phyloP scores from a whole-genome alignment of 176 grass and related monocot genomes.

The Ampelocalamus luodianensis region DNA sequence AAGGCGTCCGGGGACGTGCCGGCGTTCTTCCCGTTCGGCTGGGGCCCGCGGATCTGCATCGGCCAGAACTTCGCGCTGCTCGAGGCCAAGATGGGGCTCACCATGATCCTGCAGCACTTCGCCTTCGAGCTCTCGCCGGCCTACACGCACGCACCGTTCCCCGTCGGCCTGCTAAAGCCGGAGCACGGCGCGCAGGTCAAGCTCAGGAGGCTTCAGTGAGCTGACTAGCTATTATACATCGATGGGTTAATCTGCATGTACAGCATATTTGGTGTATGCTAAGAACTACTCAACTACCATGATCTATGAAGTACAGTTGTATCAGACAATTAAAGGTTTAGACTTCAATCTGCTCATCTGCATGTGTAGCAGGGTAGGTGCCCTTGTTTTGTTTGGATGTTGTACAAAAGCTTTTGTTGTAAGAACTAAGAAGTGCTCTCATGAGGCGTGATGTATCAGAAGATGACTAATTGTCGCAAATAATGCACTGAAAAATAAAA shows the following conservation, averaged over 20 bases:
- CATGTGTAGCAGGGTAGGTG: too few species aligned
- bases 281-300: background rate
- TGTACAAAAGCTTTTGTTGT: too few species aligned
- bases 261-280: constrained; percentile 28
- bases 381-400: too few species aligned
- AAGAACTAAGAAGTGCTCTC: too few species aligned
- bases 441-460: too few species aligned
- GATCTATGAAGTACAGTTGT: background rate
- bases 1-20: constrained; percentile 60
- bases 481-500: too few species aligned
- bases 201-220: constrained; percentile 47
- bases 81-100: constrained; percentile 74
- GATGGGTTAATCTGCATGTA: constrained; percentile 4
- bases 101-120: constrained; percentile 76
- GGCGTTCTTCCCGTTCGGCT: constrained; percentile 68
- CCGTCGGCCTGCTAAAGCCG: constrained; percentile 49
- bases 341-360: too few species aligned
- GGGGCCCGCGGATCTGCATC: constrained; percentile 73
- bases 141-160: constrained; percentile 64
- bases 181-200: constrained; percentile 74
- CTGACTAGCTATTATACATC: background rate
- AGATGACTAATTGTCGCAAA: too few species aligned
- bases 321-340: background rate
- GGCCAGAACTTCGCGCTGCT: constrained; percentile 79
- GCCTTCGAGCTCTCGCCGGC: constrained; percentile 71